Base-by-base conservation (phyloP, 768 basidiomycete genomes). In the Scleroderma citrinum region DNA sequence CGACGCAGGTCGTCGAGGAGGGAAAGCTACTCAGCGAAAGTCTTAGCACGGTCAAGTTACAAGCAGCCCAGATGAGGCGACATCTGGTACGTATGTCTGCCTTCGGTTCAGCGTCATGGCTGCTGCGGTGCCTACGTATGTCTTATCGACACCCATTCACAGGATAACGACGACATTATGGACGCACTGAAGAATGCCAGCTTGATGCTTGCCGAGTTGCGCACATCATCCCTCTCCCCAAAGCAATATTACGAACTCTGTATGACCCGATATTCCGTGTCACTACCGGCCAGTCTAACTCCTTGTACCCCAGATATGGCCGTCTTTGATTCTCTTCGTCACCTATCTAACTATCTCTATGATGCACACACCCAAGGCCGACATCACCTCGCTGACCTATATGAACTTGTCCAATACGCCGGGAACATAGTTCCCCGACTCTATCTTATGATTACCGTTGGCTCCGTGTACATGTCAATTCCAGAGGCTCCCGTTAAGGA, bases 161-260 rank as follows among this genome's bases (percentile, higher is more conserved):
- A 96, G 93, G 92, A 98, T 67, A 70, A 83, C 57, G 95, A 98
- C 71, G 89, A 93, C 63, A 85, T 98, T 53, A 99, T 99, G 96
- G 95, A 99, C 66, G 95, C 92, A 12, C 76, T 98, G 60, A 98
- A 99, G 73, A 87, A 87, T 50, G 94, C 96, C 2, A 96, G 93
- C 62, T 78, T 93, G 50, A 98, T 98, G 95, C 82, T 99, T 44
- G 91, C 92, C 11, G 96, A 98, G 63, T 76, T 98, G 20, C 79
- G 96, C 48, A 98, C 95, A 0, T 92, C 89, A 2, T 90, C 90
- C 10, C 76, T 98, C 56, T 87, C 89, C 2, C 91, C 93, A 11
- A 99, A 99, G 64, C 93, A 97, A 63, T 99, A 99, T 69, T 98
- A 98, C 66, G 96, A 98, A 72, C 83, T 98, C 31, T 98, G 93